Conservation (phyloP, 345 rosid genomes). For the Aethionema arabicum region DNA sequence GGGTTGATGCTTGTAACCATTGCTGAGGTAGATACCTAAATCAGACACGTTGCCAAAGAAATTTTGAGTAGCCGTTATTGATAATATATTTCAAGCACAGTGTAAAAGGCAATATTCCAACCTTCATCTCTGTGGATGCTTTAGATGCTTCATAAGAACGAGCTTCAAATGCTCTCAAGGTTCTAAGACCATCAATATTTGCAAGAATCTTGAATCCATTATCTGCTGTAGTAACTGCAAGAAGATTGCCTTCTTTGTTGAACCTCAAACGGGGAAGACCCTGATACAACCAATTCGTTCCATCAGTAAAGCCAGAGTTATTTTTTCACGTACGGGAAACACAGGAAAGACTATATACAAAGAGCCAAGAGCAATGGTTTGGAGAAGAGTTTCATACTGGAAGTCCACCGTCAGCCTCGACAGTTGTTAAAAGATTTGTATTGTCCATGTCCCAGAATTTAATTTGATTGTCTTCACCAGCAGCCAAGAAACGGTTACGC, state of each 20-base stretch:
- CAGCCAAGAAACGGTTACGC: conserved; percentile 62
- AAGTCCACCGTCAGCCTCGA: conserved; percentile 74
- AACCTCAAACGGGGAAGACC: conserved; percentile 60
- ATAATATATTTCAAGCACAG: background rate
- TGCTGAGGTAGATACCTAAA: conserved; percentile 47
- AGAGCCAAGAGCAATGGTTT: background rate
- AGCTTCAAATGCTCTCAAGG: conserved; percentile 48
- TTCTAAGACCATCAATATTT: conserved; percentile 56
- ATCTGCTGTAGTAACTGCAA: conserved; percentile 64
- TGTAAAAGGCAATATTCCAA: background rate
- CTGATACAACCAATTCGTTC: conserved; percentile 34
- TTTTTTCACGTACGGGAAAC: too few relatives aligned
- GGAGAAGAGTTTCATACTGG: conserved; percentile 42
- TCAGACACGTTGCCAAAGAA: conserved; percentile 1
- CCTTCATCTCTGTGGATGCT: conserved; percentile 40
- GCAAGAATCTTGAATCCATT: conserved; percentile 63
- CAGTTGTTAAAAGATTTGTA: conserved; percentile 45
- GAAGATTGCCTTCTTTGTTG: conserved; percentile 70
- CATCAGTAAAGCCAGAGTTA: conserved; percentile 16
- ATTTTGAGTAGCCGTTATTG: conserved; percentile 3
- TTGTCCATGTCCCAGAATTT: conserved; percentile 83
- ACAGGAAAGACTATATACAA: background rate
- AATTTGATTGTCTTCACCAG: conserved; percentile 62
- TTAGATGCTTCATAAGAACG: conserved; percentile 50
- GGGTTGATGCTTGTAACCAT: conserved; percentile 42